Evolutionary conservation across 2,329 filamentous ascomycete species (phyloP).

Genomic region (Trichoderma lentiforme): DNA sequence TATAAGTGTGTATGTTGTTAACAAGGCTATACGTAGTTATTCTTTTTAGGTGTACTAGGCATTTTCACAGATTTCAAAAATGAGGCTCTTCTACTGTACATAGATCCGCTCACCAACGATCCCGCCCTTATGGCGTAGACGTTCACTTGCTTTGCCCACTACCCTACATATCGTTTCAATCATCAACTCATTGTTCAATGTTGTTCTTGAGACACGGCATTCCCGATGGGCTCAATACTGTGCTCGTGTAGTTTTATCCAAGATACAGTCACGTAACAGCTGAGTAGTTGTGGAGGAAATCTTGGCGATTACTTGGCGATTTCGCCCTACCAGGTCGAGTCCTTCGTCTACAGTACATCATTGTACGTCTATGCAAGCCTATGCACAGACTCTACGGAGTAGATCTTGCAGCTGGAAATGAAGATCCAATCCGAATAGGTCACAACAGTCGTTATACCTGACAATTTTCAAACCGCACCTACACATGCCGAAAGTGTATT

Average conservation of each 20-base stretch:
- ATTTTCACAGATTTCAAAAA: background rate
- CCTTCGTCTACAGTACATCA: background rate
- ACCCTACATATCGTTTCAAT: background rate
- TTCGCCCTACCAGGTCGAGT: background rate
- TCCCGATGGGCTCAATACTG: background rate
- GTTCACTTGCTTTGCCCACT: background rate
- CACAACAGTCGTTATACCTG: background rate
- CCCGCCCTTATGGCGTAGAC: background rate
- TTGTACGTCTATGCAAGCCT: background rate
- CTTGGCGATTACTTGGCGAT: background rate
- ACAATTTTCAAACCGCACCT: background rate
- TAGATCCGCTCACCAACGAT: background rate
- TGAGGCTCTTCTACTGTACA: background rate
- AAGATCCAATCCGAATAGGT: background rate
- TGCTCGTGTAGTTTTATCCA: background rate
- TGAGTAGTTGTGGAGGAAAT: background rate
- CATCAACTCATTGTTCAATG: background rate
- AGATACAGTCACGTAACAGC: background rate
- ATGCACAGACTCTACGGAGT: background rate
- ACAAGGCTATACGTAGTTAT: background rate
- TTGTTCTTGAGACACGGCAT: background rate
- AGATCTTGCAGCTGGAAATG: background rate
- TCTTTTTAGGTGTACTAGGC: background rate
- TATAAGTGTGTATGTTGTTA: background rate
- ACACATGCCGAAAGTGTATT: background rate